Percentiles rank a stretch among this genome's conserved stretches.
phyloP scores from a whole-genome alignment of 2,329 filamentous ascomycete species.

The Fusarium nodosum region DNA sequence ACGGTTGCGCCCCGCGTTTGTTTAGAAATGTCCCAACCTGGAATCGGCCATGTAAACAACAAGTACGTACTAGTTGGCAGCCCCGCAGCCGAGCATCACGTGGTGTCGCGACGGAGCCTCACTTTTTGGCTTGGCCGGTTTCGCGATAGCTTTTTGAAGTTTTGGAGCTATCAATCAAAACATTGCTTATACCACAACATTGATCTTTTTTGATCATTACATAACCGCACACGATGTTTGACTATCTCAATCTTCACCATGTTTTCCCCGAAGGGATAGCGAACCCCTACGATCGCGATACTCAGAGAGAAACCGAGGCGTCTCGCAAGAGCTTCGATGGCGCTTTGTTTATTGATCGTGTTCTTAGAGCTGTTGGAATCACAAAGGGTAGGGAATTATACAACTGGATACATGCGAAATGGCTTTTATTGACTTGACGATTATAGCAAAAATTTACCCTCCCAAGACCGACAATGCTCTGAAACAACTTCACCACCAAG shows the following conservation, averaged over 20 bases:
- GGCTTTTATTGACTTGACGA: not conserved
- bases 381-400: conserved; percentile 69
- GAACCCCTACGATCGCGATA: conserved; percentile 72
- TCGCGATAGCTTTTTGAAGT: conserved; percentile 47
- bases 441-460: conserved; percentile 77
- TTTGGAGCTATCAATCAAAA: conserved; percentile 20
- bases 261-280: conserved; percentile 74
- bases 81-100: conserved; percentile 28
- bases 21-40: conserved; percentile 57
- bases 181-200: conserved; percentile 4
- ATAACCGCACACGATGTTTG: conserved; percentile 63
- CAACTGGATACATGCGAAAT: accelerated
- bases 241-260: conserved; percentile 75
- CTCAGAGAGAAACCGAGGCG: conserved; percentile 73
- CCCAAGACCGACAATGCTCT: conserved; percentile 77
- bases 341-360: conserved; percentile 82
- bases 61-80: conserved; percentile 11
- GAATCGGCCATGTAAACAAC: conserved; percentile 57
- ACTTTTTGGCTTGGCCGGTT: conserved; percentile 23
- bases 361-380: conserved; percentile 78
- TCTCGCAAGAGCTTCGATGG: conserved; percentile 77
- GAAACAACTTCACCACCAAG: conserved; percentile 76
- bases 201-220: not conserved
- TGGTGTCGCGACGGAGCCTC: conserved; percentile 43
- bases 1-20: conserved; percentile 54